Base-by-base conservation (phyloP, 2,329 filamentous ascomycete genomes). In the Zasmidium cellare region DNA sequence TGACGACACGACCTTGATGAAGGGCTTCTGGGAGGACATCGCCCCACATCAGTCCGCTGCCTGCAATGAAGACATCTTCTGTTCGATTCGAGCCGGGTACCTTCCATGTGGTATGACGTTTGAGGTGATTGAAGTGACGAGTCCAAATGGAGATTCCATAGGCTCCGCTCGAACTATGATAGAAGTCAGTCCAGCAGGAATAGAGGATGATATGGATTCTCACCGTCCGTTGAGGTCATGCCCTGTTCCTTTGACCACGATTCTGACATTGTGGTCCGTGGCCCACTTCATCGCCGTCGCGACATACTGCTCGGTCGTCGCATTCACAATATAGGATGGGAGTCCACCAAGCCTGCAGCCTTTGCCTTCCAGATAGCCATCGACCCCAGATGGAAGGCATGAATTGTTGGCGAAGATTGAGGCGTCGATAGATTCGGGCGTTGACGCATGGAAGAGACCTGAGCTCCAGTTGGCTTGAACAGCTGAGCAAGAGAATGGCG, bases 241-340 rank as follows among this genome's bases (percentile, higher is more conserved):
- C 1, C 60, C 60, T 16, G 62, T 64, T 6, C 55, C 62, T 45
- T 62, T 64, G 20, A 64, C 53, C 9, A 62, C 57, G 28, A 64
- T 20, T 24, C 62, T 41, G 3, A 64, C 44, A 35, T 64, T 50
- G 7, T 49, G 51, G 3, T 56, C 56, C 6, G 55, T 53, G 2
- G 62, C 59, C 66, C 68, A 71, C 41, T 66, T 68, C 58, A 75
- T 64, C 3, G 73, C 72, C 7, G 53, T 64, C 11, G 60, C 57
- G 2, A 64, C 53, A 16, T 76, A 70, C 6, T 61, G 49, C 9
- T 70, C 65, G 0, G 59, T 64, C 0, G 69, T 71, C 3, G 71
- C 73, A 31, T 71, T 71, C 11, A 74, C 67, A 22, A 76, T 65
- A 49, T 74, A 75, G 16, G 59, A 58, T 1, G 72, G 71, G 22